Evolutionary conservation across 495 filamentous ascomycete genomes (phyloP), one percentile per base, ranked within the genome.

Genomic region (Penicillium steckii): DNA sequence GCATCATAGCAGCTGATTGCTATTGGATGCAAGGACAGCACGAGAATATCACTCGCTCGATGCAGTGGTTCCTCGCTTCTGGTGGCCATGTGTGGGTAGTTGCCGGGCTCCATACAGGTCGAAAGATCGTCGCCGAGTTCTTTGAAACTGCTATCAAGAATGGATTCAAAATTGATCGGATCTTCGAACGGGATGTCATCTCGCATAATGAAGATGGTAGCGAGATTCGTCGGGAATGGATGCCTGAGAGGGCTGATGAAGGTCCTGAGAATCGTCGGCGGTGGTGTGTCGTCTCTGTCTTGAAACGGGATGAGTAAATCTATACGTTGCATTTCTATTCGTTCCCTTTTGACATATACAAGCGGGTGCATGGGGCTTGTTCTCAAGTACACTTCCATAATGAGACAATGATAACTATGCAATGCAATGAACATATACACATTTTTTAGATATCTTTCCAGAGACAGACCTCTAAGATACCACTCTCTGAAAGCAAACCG

Each of bases 11-110:
- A 2, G 87, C 89, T 35, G 91, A 96, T 62, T 95, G 89, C 65
- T 75, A 90, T 52, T 97, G 91, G 91, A 90, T 95, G 86, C 78
- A 74, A 10, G 79, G 72, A 62, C 82, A 94, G 72, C 91, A 96
- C 62, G 73, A 69, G 22, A 88, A 88, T 61, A 80, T 97, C 12
- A 76, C 73, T 33, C 69, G 66, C 18, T 90, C 87, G 8, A 84
- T 96, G 64, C 66, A 72, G 10, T 85, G 85, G 70, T 94, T 96
- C 66, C 77, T 96, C 29, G 77, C 73, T 9, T 66, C 72, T 0
- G 62, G 63, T 1, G 84, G 85, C 0, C 66, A 79, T 27, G 78
- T 87, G 8, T 87, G 85, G 75, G 80, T 87, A 8, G 75, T 91
- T 17, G 86, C 84, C 1, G 89, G 88, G 0, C 93, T 95, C 57